Evolutionary conservation across 2,329 filamentous ascomycete species (phyloP).

Genomic region (Nigrograna mackinnonii): DNA sequence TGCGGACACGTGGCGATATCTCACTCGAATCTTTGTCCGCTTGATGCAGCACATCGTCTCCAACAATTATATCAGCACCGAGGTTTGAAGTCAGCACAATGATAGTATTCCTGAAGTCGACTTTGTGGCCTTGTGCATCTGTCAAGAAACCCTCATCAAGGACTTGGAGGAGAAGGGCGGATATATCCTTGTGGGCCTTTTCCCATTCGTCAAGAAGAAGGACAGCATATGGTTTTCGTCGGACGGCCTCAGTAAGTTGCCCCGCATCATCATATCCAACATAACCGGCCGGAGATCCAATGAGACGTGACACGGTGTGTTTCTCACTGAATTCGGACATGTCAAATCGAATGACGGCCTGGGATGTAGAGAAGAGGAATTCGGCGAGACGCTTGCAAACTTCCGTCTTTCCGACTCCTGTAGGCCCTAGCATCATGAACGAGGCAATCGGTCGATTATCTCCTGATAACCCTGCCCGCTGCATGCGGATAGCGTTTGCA

Average conservation of each 20-base stretch:
- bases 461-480: constrained; percentile 87
- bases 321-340: constrained; percentile 99
- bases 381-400: constrained; percentile 93
- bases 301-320: constrained; percentile 90
- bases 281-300: constrained; percentile 91
- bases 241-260: constrained; percentile 92
- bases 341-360: constrained; percentile 90
- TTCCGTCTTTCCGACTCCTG: constrained; percentile 96
- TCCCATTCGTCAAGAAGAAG: constrained; percentile 97
- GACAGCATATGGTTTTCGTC: constrained; percentile 93
- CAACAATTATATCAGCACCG: constrained; percentile 87
- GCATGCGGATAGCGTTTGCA: constrained; percentile 89
- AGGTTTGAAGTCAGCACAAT: constrained; percentile 97
- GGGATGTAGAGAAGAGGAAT: constrained; percentile 91
- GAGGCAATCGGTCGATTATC: constrained; percentile 90
- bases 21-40: constrained; percentile 61
- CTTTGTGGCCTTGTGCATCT: constrained; percentile 92
- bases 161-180: constrained; percentile 86
- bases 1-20: constrained; percentile 73
- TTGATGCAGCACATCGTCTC: constrained; percentile 66
- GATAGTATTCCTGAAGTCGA: constrained; percentile 95
- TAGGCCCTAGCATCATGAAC: constrained; percentile 97
- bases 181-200: constrained; percentile 95
- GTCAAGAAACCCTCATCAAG: constrained; percentile 96
- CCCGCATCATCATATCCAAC: constrained; percentile 97